A percentile compares a stretch with the other conserved stretches of the same genome.
Conservation (phyloP, 768 basidiomycete species). For the Dioszegia hungarica region DNA sequence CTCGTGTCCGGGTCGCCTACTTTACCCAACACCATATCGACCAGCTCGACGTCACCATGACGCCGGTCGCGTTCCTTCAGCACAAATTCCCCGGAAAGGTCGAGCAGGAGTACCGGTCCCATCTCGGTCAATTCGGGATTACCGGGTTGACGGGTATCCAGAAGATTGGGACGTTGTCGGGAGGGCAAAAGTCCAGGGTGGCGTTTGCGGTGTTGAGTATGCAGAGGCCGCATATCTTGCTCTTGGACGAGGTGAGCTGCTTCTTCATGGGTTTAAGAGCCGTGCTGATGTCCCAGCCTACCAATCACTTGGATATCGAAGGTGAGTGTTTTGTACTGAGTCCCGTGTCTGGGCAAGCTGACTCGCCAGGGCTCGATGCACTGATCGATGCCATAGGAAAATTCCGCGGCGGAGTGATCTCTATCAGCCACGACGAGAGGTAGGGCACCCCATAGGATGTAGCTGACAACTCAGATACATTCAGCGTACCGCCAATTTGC, state of each 20-base stretch:
- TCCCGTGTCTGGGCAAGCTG: background rate
- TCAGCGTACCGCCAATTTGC: conserved; percentile 72
- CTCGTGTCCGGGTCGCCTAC: conserved; percentile 65
- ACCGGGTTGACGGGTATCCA: conserved; percentile 87
- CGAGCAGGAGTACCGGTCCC: conserved; percentile 92
- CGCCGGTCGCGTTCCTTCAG: conserved; percentile 90
- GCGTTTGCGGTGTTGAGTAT: conserved; percentile 83
- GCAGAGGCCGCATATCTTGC: conserved; percentile 81
- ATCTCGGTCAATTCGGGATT: conserved; percentile 95
- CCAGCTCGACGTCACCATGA: conserved; percentile 71
- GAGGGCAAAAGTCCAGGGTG: conserved; percentile 89
- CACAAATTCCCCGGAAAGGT: conserved; percentile 86
- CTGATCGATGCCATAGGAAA: conserved; percentile 67
- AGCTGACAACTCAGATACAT: conserved; percentile 53
- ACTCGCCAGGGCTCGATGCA: conserved; percentile 63
- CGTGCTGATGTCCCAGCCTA: conserved; percentile 57
- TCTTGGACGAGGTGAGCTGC: conserved; percentile 78
- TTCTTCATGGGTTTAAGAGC: background rate
- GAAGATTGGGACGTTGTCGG: conserved; percentile 81
- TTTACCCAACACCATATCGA: conserved; percentile 74
- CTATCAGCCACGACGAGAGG: conserved; percentile 71
- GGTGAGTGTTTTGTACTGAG: conserved; percentile 50
- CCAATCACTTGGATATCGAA: conserved; percentile 95
- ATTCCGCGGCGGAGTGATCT: conserved; percentile 59
- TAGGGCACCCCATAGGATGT: conserved; percentile 57